Evolutionary conservation across 2,329 filamentous ascomycete genomes (phyloP).

Genomic region (Proliferodiscus dingleyae): DNA sequence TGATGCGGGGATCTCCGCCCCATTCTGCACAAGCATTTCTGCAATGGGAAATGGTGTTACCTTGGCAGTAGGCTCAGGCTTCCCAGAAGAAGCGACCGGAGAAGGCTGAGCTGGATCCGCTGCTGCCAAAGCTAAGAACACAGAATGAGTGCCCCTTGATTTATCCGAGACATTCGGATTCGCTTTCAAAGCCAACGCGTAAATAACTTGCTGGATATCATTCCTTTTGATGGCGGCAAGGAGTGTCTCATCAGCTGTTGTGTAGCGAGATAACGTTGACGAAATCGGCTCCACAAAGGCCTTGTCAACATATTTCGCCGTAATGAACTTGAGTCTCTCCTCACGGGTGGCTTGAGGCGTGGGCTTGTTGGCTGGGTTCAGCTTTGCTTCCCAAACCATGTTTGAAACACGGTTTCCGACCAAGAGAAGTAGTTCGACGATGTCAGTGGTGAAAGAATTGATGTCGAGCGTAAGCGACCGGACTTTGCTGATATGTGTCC

Average conservation of each 20-base stretch:
- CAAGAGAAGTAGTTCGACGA: constrained; percentile 86
- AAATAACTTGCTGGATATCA: constrained; percentile 88
- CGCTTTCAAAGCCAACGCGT: constrained; percentile 78
- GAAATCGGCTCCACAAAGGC: constrained; percentile 77
- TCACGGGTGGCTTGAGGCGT: constrained; percentile 75
- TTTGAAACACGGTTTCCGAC: constrained; percentile 94
- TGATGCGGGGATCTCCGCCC: constrained; percentile 74
- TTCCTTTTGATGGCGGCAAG: constrained; percentile 93
- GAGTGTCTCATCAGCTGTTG: constrained; percentile 79
- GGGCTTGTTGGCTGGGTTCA: constrained; percentile 70
- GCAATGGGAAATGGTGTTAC: constrained; percentile 77
- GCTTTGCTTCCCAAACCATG: constrained; percentile 87
- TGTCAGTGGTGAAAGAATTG: constrained; percentile 93
- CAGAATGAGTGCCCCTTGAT: constrained; percentile 79
- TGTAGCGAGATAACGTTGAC: constrained; percentile 67
- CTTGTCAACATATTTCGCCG: constrained; percentile 84
- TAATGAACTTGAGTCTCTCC: constrained; percentile 91
- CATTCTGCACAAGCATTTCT: constrained; percentile 88
- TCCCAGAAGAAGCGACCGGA: constrained; percentile 40
- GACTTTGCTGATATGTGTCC: constrained; percentile 96
- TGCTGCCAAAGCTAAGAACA: constrained; percentile 87
- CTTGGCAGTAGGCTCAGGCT: constrained; percentile 38
- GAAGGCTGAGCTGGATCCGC: constrained; percentile 82
- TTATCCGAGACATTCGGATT: constrained; percentile 85
- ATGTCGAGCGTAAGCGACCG: constrained; percentile 93